These are phyloP conservation scores for Bipolaris gigantea DNA, from an alignment of 2,329 filamentous ascomycete genomes.

Conservation along the genomic window DNA sequence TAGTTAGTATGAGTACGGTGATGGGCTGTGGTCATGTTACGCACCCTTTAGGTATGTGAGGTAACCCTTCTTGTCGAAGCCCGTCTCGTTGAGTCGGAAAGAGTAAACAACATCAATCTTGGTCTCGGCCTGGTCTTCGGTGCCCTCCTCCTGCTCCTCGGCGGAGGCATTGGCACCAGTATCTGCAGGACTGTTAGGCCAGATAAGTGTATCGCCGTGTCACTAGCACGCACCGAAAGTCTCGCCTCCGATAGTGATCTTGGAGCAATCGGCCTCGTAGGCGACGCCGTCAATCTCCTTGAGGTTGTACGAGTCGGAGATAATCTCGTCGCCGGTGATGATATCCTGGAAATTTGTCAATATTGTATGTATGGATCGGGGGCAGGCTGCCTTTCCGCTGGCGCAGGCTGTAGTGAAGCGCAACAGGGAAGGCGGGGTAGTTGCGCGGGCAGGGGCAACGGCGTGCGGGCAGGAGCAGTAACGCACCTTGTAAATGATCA, in stretches of 20 bases:
- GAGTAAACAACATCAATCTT: conserved; percentile 94
- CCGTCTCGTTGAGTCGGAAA: conserved; percentile 81
- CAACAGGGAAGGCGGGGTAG: conserved; percentile 29
- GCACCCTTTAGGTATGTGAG: conserved; percentile 82
- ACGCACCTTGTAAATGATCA: conserved; percentile 62
- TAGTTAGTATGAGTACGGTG: conserved; percentile 7
- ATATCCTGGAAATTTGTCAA: conserved; percentile 68
- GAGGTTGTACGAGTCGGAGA: conserved; percentile 91
- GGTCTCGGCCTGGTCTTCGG: conserved; percentile 69
- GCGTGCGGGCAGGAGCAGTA: conserved; percentile 2
- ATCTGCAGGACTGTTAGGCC: conserved; percentile 54
- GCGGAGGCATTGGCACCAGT: conserved; percentile 96
- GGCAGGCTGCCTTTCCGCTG: conserved; percentile 3
- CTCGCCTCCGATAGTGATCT: conserved; percentile 79
- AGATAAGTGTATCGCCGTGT: neutral
- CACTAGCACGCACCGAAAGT: conserved; percentile 62
- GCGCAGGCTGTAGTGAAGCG: conserved; percentile 18
- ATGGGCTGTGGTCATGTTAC: conserved; percentile 5
- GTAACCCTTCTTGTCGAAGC: conserved; percentile 87
- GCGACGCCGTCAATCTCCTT: conserved; percentile 77
- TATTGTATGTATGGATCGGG: conserved; percentile 1
- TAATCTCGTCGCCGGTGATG: conserved; percentile 87
- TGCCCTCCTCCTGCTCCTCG: conserved; percentile 77
- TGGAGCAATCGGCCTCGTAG: conserved; percentile 90
- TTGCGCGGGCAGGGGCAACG: conserved; percentile 26